Base-by-base conservation (phyloP, 2,329 filamentous ascomycete genomes). In the Nannizzia gypsea region DNA sequence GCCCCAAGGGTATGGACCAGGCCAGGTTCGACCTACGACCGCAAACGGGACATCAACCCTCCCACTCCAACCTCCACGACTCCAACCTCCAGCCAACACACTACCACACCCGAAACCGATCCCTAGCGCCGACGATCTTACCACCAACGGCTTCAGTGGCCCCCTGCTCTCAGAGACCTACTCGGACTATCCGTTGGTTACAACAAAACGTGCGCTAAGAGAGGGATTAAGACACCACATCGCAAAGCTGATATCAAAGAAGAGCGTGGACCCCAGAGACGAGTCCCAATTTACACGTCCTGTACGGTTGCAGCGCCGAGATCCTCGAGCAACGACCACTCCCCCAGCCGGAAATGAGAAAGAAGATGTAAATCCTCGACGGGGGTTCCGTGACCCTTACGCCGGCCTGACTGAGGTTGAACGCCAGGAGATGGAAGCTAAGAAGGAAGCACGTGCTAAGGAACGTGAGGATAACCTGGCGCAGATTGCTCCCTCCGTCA, bases 381-480 rank as follows among this genome's bases (percentile, higher is more conserved):
- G 86, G 59, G 78, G 84, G 64, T 78, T 82, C 42, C 80, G 83
- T 60, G 70, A 71, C 6, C 72, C 72, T 61, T 67, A 67, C 50
- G 68, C 73, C 57, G 80, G 81, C 59, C 71, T 85, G 59, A 88
- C 89, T 38, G 88, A 90, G 66, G 81, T 81, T 63, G 83, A 86
- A 66, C 77, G 81, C 13, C 82, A 84, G 68, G 77, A 78, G 61
- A 71, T 81, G 60, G 82, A 83, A 64, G 77, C 77, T 3, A 76
- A 78, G 38, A 80, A 88, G 71, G 87, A 87, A 0, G 90, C 95
- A 65, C 85, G 89, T 59, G 89, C 95, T 64, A 89, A 88, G 26
- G 88, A 95, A 70, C 85, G 89, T 20, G 90, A 92, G 17, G 82
- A 89, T 40, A 93, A 96, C 66, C 81, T 92, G 68, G 91, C 93